Evolutionary conservation across 2,329 filamentous ascomycete species (phyloP).

Genomic region (Botrytis pseudocinerea): DNA sequence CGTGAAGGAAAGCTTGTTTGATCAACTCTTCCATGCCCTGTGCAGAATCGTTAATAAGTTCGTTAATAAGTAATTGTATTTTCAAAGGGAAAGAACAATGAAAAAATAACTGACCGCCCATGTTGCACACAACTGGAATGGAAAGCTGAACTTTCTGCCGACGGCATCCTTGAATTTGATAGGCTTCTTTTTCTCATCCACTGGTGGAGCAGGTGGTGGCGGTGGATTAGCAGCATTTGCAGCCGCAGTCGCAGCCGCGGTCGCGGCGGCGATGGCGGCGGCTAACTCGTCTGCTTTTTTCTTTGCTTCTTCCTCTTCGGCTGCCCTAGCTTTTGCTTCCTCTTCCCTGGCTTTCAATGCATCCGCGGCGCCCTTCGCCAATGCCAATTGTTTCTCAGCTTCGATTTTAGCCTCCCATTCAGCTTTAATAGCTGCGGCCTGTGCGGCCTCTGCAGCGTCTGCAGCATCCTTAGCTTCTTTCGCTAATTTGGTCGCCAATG

Average conservation of each 20-base stretch:
- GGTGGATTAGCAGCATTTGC: conserved; percentile 18
- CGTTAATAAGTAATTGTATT: conserved; percentile 34
- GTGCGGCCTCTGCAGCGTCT: conserved; percentile 34
- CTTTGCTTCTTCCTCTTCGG: conserved; percentile 51
- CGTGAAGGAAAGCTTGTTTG: conserved; percentile 78
- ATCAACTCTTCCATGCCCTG: conserved; percentile 87
- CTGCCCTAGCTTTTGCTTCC: conserved; percentile 48
- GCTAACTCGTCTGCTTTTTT: conserved; percentile 34
- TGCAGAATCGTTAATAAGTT: conserved; percentile 33
- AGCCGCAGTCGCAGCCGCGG: conserved; percentile 45
- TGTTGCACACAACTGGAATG: conserved; percentile 79
- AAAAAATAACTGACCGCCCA: conserved; percentile 65
- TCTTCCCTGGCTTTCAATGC: conserved; percentile 39
- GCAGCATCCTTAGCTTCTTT: conserved; percentile 39
- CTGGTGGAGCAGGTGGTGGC: conserved; percentile 20
- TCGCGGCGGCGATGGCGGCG: conserved; percentile 43
- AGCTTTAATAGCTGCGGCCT: conserved; percentile 47
- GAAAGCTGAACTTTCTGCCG: conserved; percentile 88
- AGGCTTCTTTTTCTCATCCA: conserved; percentile 54
- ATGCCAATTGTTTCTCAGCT: conserved; percentile 29
- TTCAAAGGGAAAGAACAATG: not conserved
- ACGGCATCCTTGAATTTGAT: conserved; percentile 92
- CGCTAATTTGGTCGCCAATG: conserved; percentile 19
- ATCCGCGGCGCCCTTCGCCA: conserved; percentile 34
- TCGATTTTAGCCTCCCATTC: conserved; percentile 49